phyloP scores from a whole-genome alignment of 176 grass and related monocot genomes.

The Chloris gayana region DNA sequence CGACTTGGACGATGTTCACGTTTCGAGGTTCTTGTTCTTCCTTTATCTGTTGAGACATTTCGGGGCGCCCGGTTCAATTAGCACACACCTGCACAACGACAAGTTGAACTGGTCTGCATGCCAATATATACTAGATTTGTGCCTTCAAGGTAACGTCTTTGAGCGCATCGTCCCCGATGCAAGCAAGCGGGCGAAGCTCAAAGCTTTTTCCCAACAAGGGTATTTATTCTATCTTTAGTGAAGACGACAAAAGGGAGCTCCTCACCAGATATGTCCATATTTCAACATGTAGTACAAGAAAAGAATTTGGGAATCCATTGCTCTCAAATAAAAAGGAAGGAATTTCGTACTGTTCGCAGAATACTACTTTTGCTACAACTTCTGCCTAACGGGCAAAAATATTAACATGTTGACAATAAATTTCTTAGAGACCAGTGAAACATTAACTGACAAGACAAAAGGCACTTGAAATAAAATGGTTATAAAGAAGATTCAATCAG shows the following conservation, averaged over 20 bases:
- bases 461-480: no score
- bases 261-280: not conserved
- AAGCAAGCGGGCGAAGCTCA: not conserved
- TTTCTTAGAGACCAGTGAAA: no score
- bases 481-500: no score
- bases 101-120: no score
- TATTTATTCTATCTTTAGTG: slow-evolving; percentile 1
- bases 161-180: not conserved
- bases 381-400: no score
- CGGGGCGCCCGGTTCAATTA: not conserved
- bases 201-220: no score
- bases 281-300: not conserved
- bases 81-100: not conserved
- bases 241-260: not conserved
- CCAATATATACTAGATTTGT: no score
- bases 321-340: not conserved
- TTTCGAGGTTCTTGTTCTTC: not conserved
- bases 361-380: not conserved
- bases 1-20: not conserved
- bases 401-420: no score
- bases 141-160: not conserved
- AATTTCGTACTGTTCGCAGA: not conserved
- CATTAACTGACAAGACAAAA: no score
- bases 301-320: slow-evolving; percentile 10
- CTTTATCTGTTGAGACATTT: not conserved